Evolutionary conservation across 202 grass and related monocot species (phyloP).

Genomic region (Digitaria exilis): DNA sequence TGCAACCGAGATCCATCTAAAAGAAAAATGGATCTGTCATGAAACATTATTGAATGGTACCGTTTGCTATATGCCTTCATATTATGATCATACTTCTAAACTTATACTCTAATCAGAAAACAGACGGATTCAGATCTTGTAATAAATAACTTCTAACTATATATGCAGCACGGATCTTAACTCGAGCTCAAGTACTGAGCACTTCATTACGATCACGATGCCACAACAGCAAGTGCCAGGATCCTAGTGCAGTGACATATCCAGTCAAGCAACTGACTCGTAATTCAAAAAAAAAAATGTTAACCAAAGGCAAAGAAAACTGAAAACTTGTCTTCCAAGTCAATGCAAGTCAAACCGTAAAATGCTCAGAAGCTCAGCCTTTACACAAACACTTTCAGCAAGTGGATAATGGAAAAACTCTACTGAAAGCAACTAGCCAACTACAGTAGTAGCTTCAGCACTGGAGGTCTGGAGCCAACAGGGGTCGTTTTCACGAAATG

Average conservation of each 20-base stretch:
- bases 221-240: background rate
- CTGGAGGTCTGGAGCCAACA: background rate
- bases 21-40: background rate
- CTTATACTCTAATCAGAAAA: background rate
- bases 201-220: background rate
- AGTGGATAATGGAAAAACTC: background rate
- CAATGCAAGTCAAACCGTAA: conserved; percentile 43
- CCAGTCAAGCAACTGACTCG: background rate
- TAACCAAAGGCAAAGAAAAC: background rate
- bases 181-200: background rate
- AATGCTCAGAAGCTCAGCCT: conserved; percentile 21
- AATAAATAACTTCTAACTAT: background rate
- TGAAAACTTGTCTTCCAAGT: conserved; percentile 42
- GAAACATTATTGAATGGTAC: background rate
- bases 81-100: background rate
- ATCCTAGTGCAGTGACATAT: background rate
- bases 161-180: background rate
- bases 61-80: background rate
- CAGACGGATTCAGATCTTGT: background rate
- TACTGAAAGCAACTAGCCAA: conserved; percentile 25
- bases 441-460: background rate
- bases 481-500: background rate
- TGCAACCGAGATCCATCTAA: background rate
- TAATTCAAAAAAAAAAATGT: background rate
- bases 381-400: conserved; percentile 29